Evolutionary conservation across 2,329 filamentous ascomycete species (phyloP).

Genomic region (Neonectria punicea): DNA sequence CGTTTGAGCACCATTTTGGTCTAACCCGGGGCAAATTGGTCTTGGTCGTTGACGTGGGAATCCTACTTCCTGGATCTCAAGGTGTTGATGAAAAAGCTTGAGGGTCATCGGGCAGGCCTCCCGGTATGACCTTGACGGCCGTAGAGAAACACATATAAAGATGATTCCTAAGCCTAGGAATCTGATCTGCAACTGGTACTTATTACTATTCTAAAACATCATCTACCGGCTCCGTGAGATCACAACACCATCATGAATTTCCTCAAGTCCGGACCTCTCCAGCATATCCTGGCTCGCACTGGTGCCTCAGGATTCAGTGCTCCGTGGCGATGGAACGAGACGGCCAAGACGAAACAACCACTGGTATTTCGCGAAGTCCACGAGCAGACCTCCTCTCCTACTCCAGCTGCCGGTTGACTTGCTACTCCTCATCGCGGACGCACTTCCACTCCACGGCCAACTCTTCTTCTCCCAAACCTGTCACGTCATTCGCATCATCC

Average conservation of each 20-base stretch:
- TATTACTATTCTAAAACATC: background rate
- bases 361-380: background rate
- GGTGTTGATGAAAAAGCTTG: background rate
- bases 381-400: background rate
- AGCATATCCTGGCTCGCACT: background rate
- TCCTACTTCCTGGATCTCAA: too few relatives aligned
- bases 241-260: background rate
- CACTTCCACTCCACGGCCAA: conserved; percentile 7
- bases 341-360: background rate
- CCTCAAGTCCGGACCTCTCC: background rate
- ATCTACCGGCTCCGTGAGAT: background rate
- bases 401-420: conserved; percentile 12
- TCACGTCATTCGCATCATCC: background rate
- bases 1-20: too few relatives aligned
- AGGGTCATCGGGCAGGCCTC: background rate
- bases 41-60: too few relatives aligned
- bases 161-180: too few relatives aligned
- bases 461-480: conserved; percentile 17
- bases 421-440: background rate
- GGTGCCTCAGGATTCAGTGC: too few relatives aligned
- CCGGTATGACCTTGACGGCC: background rate
- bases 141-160: background rate
- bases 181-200: too few relatives aligned
- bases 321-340: too few relatives aligned
- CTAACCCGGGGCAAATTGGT: too few relatives aligned